Evolutionary conservation across 345 rosid genomes (phyloP).

Genomic region (Pistacia atlantica): DNA sequence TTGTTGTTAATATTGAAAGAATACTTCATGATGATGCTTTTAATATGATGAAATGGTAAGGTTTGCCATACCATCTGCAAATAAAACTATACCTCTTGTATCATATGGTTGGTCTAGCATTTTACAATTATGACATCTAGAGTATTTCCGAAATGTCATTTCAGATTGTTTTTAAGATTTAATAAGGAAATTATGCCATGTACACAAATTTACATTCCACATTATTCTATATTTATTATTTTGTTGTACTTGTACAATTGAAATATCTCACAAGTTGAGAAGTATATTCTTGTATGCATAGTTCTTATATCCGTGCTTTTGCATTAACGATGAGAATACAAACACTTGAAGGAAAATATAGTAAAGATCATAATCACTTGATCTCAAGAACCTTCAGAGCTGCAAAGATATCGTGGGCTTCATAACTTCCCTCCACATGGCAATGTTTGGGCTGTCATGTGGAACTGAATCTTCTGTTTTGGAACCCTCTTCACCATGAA

Average conservation of each 20-base stretch:
- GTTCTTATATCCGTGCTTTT: conserved; percentile 14
- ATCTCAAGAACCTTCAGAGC: conserved; percentile 50
- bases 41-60: too few species aligned
- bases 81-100: too few species aligned
- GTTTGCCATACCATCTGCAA: too few species aligned
- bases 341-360: conserved; percentile 17
- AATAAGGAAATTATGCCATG: neutral
- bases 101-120: neutral
- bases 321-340: conserved; percentile 9
- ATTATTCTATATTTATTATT: neutral
- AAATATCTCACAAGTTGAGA: conserved; percentile 12
- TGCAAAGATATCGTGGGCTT: conserved; percentile 48
- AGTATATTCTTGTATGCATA: conserved; percentile 20
- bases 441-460: conserved; percentile 47
- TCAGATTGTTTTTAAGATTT: neutral
- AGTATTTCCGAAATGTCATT: neutral
- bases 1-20: too few species aligned
- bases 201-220: neutral
- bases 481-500: conserved; percentile 54
- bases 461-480: conserved; percentile 60
- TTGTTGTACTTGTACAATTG: neutral
- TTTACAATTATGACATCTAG: neutral
- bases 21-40: too few species aligned
- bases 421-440: conserved; percentile 39
- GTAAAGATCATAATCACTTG: conserved; percentile 35